phyloP scores from a whole-genome alignment of 345 rosid species.

The Murraya paniculata region DNA sequence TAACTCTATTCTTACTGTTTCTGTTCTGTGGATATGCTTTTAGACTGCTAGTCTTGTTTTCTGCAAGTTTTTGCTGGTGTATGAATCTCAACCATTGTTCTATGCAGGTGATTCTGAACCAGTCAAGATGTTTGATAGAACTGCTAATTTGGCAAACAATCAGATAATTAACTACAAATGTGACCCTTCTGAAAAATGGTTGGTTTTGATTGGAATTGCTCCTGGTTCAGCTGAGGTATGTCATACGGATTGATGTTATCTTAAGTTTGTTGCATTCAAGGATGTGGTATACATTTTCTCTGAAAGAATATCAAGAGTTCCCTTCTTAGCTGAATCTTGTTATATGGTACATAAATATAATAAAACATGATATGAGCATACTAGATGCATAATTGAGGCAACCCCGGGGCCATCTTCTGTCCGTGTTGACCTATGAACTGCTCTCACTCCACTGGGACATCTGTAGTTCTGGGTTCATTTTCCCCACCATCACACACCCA shows the following conservation, averaged over 20 bases:
- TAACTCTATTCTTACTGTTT: neutral
- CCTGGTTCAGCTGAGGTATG: constrained; percentile 97
- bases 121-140: constrained; percentile 92
- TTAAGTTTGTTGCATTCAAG: neutral
- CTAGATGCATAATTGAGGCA: neutral
- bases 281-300: neutral
- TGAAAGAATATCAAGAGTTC: neutral
- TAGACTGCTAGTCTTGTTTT: neutral
- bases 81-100: constrained; percentile 6
- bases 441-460: neutral
- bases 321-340: neutral
- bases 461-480: neutral
- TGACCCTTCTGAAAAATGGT: constrained; percentile 95
- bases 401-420: neutral
- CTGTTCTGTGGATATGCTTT: neutral
- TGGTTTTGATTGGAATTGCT: constrained; percentile 95
- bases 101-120: constrained; percentile 92
- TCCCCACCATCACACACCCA: neutral
- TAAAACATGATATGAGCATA: neutral
- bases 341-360: neutral
- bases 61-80: neutral
- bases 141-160: constrained; percentile 86
- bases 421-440: neutral
- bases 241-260: neutral
- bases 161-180: constrained; percentile 96